Conservation (phyloP, 176 grass and related monocot species). For the Rhynchospora pubera region DNA sequence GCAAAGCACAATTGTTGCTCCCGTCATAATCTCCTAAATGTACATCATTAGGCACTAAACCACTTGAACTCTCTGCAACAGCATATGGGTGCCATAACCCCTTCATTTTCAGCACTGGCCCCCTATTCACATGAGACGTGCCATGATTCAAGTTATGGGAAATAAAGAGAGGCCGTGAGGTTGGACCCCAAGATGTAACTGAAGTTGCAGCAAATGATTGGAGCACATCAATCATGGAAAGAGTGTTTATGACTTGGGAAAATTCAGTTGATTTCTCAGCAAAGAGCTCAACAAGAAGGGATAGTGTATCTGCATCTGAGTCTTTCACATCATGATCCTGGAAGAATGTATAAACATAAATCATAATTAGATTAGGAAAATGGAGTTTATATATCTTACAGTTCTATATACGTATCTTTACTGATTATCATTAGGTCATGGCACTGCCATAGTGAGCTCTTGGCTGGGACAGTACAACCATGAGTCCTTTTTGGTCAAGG, state of each 20-base stretch:
- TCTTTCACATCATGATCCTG: constrained; percentile 63
- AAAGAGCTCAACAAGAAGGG: constrained; percentile 50
- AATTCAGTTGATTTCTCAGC: constrained; percentile 58
- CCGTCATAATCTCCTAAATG: constrained; percentile 47
- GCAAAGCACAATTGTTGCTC: constrained; percentile 50
- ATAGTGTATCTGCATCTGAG: constrained; percentile 48
- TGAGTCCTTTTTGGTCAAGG: not conserved
- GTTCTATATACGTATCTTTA: not conserved
- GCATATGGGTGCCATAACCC: constrained; percentile 94
- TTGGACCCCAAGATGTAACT: constrained; percentile 47
- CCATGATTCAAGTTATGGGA: constrained; percentile 23
- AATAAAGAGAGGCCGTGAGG: constrained; percentile 58
- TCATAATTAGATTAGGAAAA: not conserved
- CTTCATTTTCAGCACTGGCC: constrained; percentile 65
- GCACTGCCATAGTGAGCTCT: not conserved
- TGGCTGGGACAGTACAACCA: not conserved
- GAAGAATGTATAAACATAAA: constrained; percentile 21
- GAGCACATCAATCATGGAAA: constrained; percentile 78
- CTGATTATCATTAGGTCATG: not conserved
- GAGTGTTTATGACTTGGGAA: constrained; percentile 54
- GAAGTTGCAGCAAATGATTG: constrained; percentile 63
- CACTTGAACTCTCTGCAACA: constrained; percentile 59
- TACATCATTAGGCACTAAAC: constrained; percentile 74
- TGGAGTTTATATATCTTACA: not conserved
- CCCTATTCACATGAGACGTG: not conserved